Base-by-base conservation (phyloP, 148 eudicot species). In the Tetragonia tetragonoides region DNA sequence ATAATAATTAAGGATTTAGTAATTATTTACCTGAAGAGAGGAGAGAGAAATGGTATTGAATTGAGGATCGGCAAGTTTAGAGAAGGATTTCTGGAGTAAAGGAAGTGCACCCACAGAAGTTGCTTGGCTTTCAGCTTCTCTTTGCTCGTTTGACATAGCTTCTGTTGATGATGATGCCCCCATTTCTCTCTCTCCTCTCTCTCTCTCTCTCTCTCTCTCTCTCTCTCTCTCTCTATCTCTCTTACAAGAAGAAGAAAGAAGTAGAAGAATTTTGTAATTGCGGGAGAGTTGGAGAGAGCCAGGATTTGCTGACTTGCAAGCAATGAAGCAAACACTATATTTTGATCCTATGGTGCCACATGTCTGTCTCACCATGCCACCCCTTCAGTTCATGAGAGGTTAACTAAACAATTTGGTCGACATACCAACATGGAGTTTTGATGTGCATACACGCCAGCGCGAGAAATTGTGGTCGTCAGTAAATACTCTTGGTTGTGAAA, bases 41-140 rank as follows among this genome's bases (percentile, higher is more conserved):
- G 70, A 37, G 56, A 86, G 78, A 20, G 93, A 87, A 54, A 94
- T 82, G 37, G 92, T 64, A 15, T 86, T 62, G 38, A 87, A 79
- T 65, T 63, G 68, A 38, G 87, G 87, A 84, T 88, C 85, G 70
- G 93, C 75, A 34, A 92, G 90, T 11, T 66, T 59, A 39, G 91
- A 81, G 74, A 94, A 94, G 15, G 89, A 83, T 24, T 83, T 84
- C n/a, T 83, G 87, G 62, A 94, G 98, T 53, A 84, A 24, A 23
- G 92, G 83, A 66, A 94, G 91, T 47, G 86, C 87, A 74, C 95
- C 97, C 11, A 86, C 84, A 2, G 98, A 92, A 59, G 89, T 87
- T 12, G 92, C 98, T 76, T 87, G 79, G 17, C 80, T 74, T 79
- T 94, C 97, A n/a, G 88, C 83, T 74, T 94, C 93, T 20, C 77